Evolutionary conservation across 306 rosid species (phyloP).

Genomic region (Herpetospermum pedunculosum): DNA sequence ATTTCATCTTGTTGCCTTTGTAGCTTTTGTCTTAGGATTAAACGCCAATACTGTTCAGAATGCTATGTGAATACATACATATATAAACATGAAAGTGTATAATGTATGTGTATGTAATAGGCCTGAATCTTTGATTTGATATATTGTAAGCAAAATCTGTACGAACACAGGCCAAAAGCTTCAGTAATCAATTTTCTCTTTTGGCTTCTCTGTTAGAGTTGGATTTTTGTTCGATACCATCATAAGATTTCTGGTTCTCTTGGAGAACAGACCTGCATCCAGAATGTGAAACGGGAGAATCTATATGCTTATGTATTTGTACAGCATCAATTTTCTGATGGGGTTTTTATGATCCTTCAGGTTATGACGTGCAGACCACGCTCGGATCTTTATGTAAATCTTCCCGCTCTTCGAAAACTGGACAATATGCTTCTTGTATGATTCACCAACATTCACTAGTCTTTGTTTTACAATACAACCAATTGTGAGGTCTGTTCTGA

Average conservation of each 20-base stretch:
- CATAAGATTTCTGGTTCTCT: neutral
- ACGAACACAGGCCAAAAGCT: neutral
- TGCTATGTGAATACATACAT: neutral
- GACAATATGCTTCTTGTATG: slow-evolving; percentile 98
- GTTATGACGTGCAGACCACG: slow-evolving; percentile 91
- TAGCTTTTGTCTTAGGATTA: neutral
- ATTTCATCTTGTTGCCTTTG: neutral
- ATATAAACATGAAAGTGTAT: neutral
- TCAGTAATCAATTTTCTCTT: neutral
- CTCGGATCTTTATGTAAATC: slow-evolving; percentile 81
- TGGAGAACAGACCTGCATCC: neutral
- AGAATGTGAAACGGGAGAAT: neutral
- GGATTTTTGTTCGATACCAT: neutral
- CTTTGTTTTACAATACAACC: neutral
- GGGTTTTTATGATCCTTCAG: slow-evolving; percentile 24
- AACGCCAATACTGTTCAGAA: neutral
- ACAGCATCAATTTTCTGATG: neutral
- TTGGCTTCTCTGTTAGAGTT: neutral
- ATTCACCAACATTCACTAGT: slow-evolving; percentile 10
- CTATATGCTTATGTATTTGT: neutral
- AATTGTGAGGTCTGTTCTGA: slow-evolving; percentile 17
- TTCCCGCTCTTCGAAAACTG: slow-evolving; percentile 83
- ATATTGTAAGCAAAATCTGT: neutral
- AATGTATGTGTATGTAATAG: neutral
- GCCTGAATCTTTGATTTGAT: neutral